A percentile compares a stretch with the other conserved stretches of the same genome.
phyloP scores from a whole-genome alignment of 176 grass and related monocot species.

The Cymbopogon citratus region DNA sequence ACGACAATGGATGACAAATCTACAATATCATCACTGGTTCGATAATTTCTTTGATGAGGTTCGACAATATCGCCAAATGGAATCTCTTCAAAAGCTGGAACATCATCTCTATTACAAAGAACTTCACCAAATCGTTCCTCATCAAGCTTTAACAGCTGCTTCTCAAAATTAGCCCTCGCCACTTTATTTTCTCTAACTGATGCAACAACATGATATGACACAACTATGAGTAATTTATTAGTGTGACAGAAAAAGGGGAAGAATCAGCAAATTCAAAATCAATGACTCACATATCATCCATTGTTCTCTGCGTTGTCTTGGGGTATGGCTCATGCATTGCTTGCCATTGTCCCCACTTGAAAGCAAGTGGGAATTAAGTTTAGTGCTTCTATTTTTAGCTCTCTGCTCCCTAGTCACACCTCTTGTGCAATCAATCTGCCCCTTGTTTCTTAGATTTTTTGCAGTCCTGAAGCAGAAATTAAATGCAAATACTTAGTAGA shows the following conservation, averaged over 20 bases:
- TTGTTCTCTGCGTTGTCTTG: too few relatives aligned
- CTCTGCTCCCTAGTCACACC: conserved; percentile 13
- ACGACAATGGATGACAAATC: neutral
- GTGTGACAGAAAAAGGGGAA: neutral
- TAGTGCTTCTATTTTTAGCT: neutral
- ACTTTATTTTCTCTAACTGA: neutral
- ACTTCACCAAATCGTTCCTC: neutral
- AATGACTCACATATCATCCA: neutral
- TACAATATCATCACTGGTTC: neutral
- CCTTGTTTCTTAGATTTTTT: neutral
- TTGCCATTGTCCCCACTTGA: neutral
- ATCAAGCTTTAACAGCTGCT: neutral
- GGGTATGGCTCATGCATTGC: too few relatives aligned
- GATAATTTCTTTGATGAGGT: neutral
- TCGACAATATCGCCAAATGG: neutral
- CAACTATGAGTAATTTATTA: neutral
- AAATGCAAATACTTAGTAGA: conserved; percentile 2
- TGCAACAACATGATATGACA: neutral
- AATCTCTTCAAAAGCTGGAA: neutral
- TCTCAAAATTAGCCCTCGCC: neutral
- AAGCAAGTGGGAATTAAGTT: neutral
- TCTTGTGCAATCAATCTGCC: neutral
- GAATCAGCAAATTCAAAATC: neutral
- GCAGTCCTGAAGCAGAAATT: neutral
- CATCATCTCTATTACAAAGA: conserved; percentile 11